Base-by-base conservation (phyloP, 805 yeast species). In the Jamesozyma spencerorum region DNA sequence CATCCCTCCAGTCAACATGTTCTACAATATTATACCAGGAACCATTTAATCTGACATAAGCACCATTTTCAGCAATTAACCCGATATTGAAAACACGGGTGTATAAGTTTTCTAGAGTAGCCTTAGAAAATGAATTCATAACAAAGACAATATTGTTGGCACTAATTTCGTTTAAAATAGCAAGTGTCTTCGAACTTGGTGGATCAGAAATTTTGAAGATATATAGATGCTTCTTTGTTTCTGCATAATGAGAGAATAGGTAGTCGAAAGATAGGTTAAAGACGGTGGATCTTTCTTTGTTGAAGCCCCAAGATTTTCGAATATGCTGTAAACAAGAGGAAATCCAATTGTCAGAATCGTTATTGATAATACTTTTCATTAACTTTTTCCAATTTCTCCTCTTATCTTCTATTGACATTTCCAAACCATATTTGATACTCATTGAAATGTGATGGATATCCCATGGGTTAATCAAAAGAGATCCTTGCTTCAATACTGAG, bases 391-490 rank as follows among this genome's bases (percentile, higher is more conserved):
- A 86, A 35, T 85, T 70, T 28, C 62, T 49, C 27, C 61, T 51
- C 45, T 77, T 77, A 46, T 82, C 90, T n/a, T 65, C 69, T 1
- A 56, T 57, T 4, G 70, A 42, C 86, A 87, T 78, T 13, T 74
- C 75, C 31, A 92, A 62, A n/a, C 85, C 85, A 7, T 52, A 42
- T 45, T 75, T 68, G 41, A 85, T 81, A 7, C 74, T 68, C n/a
- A 74, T 68, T 0, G 92, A 69, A 44, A 87, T 75, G 44, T 73
- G 73, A 34, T 69, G 72, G 22, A 74, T 68, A 60, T 87, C 90
- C 94, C 97, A 92, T 2, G 98, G 98, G 54, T 92, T 92, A 29
- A 90, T 79, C 29, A 86, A 60, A 3, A 84, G 45, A 3, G 95
- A 80, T 11, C 94, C 88, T 19, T 74, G 64, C 12, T 70, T 69